These are phyloP conservation scores for Inonotus obliquus DNA, from an alignment of 1,284 basidiomycete species.

Conservation along the genomic window DNA sequence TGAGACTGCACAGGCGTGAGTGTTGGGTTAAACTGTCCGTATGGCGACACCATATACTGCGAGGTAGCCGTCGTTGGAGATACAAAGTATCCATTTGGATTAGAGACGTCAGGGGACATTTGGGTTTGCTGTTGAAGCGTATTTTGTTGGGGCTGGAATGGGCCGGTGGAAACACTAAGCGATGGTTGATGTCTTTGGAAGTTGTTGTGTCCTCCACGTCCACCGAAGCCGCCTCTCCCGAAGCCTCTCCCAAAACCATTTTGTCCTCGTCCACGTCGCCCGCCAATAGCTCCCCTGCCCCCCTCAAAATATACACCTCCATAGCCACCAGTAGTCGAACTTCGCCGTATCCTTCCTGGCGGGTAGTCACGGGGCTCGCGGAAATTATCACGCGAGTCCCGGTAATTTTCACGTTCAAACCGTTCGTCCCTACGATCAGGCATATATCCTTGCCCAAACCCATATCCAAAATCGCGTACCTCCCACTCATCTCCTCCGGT, in stretches of 20 bases:
- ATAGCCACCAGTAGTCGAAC: conserved; percentile 4
- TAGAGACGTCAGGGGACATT: conserved; percentile 11
- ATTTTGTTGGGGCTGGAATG: conserved; percentile 10
- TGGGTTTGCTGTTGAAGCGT: conserved; percentile 7
- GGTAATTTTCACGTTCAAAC: conserved; percentile 22
- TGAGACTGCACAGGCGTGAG: not conserved
- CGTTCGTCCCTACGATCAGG: conserved; percentile 29
- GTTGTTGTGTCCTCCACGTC: conserved; percentile 9
- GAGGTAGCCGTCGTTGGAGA: conserved; percentile 8
- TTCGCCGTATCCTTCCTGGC: conserved; percentile 7
- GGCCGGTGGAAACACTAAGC: conserved; percentile 12
- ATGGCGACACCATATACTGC: conserved; percentile 13
- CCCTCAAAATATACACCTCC: conserved; percentile 21
- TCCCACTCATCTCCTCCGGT: conserved; percentile 39
- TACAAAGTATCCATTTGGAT: conserved; percentile 14
- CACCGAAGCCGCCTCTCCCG: conserved; percentile 29
- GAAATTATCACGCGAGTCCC: conserved; percentile 14
- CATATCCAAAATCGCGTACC: conserved; percentile 59
- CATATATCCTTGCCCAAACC: conserved; percentile 39
- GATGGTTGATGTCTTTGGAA: conserved; percentile 14
- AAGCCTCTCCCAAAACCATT: conserved; percentile 30
- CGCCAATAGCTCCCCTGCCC: conserved; percentile 28
- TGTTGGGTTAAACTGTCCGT: conserved; percentile 12
- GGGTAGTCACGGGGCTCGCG: conserved; percentile 12
- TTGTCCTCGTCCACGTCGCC: conserved; percentile 17